These are phyloP conservation scores for Logfia minima DNA, from an alignment of 129 eudicot species.

Conservation along the genomic window DNA sequence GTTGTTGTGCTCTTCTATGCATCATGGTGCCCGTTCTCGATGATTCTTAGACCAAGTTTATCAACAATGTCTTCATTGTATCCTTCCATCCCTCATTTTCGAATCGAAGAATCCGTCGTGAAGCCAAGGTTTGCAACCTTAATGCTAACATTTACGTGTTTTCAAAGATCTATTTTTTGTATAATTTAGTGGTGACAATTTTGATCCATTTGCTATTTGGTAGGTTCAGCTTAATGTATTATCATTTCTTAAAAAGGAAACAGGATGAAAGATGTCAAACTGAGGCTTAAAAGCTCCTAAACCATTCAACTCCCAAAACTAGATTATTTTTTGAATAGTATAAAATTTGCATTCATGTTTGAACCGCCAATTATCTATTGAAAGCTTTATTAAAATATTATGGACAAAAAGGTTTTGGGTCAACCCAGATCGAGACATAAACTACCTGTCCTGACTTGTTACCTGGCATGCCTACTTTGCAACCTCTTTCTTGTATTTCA, in stretches of 20 bases:
- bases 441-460: neutral
- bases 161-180: neutral
- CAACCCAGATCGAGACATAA: neutral
- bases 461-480: neutral
- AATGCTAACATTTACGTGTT: constrained; percentile 4
- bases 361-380: neutral
- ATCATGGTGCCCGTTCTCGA: constrained; percentile 90
- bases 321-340: neutral
- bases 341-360: neutral
- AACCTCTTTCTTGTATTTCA: neutral
- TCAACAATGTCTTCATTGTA: constrained; percentile 55
- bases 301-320: neutral
- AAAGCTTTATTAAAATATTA: neutral
- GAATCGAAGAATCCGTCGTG: constrained; percentile 68
- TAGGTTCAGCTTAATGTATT: neutral
- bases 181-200: neutral
- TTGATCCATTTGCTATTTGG: neutral
- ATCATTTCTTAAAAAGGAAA: neutral
- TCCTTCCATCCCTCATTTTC: constrained; percentile 84
- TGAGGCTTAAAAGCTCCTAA: neutral
- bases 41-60: constrained; percentile 58
- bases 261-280: neutral
- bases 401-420: neutral
- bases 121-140: constrained; percentile 65
- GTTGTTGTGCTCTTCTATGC: constrained; percentile 79